Percentiles rank a stretch among this genome's conserved stretches.
phyloP scores from a whole-genome alignment of 345 rosid species.

The Eucalyptus brandiana region DNA sequence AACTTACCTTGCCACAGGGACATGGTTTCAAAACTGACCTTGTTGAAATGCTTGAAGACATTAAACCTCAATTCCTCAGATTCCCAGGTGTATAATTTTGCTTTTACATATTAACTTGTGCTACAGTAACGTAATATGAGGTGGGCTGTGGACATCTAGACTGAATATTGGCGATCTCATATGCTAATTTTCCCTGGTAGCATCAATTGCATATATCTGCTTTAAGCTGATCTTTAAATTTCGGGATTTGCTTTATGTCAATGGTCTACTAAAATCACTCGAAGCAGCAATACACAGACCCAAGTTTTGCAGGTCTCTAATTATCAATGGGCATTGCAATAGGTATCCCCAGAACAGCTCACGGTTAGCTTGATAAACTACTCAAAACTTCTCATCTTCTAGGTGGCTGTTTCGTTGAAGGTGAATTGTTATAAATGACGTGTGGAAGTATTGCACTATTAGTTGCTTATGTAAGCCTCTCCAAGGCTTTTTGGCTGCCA shows the following conservation, averaged over 20 bases:
- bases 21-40: slow-evolving; percentile 89
- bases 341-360: background rate
- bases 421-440: slow-evolving; percentile 84
- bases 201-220: background rate
- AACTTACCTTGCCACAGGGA: slow-evolving; percentile 37
- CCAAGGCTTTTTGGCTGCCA: too few species aligned
- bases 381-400: background rate
- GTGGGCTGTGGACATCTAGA: background rate
- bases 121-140: background rate
- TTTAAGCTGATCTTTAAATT: background rate
- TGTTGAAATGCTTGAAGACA: slow-evolving; percentile 46
- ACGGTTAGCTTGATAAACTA: background rate
- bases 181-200: background rate
- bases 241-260: background rate
- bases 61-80: slow-evolving; percentile 78
- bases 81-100: slow-evolving; percentile 48
- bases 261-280: background rate
- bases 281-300: background rate
- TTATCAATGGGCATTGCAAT: background rate
- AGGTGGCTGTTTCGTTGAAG: slow-evolving; percentile 99
- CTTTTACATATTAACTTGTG: background rate
- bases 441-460: slow-evolving; percentile 29
- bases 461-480: too few species aligned
- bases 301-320: background rate
- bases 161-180: background rate